Evolutionary conservation across 495 filamentous ascomycete genomes (phyloP), one percentile per base, ranked within the genome.

Genomic region (Pyrenula massariospora): DNA sequence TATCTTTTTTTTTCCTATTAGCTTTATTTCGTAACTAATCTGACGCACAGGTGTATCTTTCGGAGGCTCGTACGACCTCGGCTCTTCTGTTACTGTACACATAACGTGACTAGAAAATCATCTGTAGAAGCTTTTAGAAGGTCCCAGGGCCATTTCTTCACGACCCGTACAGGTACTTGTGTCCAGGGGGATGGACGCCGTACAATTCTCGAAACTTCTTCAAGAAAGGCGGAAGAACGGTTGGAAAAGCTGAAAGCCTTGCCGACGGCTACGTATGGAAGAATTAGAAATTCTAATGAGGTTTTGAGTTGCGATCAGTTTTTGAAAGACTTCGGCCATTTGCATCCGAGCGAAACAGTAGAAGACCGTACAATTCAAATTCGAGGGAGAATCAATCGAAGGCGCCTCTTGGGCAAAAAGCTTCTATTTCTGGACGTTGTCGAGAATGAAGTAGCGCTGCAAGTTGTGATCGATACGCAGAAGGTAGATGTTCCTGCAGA

Each of bases 381-480:
- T 15, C 31, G 31, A 15, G 31, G 31, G 8, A 42, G 31, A 42
- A 42, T 42, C 15, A 42, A 5, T 15, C 5, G 31, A 5, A 42
- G 15, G 15, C 31, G 31, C 31, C 15, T 42, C 8, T 15, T 42
- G 5, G 83, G 79, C 56, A 82, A 77, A 62, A 88, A 86, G 70
- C 83, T 98, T 65, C 75, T 87, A 49, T 98, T 98, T 69, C 70
- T 96, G 60, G 86, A 92, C 69, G 63, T 97, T 56, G 69, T 78
- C 56, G 81, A 86, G 70, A 81, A 91, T 68, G 84, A 81, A 31
- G 66, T 78, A 62, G 79, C 77, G 59, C 63, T 91, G 25, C 93
- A 98, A 66, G 77, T 78, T 24, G 78, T 95, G 67, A 79, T 84
- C 67, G 85, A 88, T 69, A 70, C 84, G 47, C 70, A 70, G 25